A percentile compares a stretch with the other conserved stretches of the same genome.
Evolutionary conservation across 257 asterid species (phyloP).

Genomic region (Cynanchum wilfordii): DNA sequence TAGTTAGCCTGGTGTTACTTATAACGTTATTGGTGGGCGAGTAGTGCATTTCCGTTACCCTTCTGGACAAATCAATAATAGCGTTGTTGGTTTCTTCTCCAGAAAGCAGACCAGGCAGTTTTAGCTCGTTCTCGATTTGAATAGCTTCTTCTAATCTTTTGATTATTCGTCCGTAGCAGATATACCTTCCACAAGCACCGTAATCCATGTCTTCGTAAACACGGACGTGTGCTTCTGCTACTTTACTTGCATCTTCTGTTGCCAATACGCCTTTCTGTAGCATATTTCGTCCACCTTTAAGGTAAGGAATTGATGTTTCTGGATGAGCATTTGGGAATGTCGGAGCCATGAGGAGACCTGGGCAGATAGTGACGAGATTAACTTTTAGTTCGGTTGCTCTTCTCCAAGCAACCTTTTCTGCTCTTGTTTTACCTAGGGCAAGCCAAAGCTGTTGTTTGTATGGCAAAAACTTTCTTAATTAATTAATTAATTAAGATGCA

Average conservation of each 20-base stretch:
- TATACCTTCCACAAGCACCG: constrained; percentile 29
- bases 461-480: not conserved
- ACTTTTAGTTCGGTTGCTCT: constrained; percentile 28
- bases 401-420: constrained; percentile 33
- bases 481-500: too few relatives aligned
- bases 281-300: constrained; percentile 32
- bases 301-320: constrained; percentile 29
- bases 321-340: constrained; percentile 30
- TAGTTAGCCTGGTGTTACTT: constrained; percentile 19
- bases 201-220: constrained; percentile 30
- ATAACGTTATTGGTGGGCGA: constrained; percentile 11
- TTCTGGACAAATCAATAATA: not conserved
- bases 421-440: constrained; percentile 33
- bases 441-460: constrained; percentile 29
- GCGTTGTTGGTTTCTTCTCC: constrained; percentile 1
- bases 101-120: constrained; percentile 21
- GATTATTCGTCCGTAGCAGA: constrained; percentile 23
- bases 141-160: constrained; percentile 22
- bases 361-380: constrained; percentile 30
- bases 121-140: constrained; percentile 22
- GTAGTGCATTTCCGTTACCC: not conserved
- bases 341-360: constrained; percentile 32
- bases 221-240: constrained; percentile 26
- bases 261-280: constrained; percentile 22
- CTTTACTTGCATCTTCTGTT: constrained; percentile 21